Evolutionary conservation across 331 rosid species (phyloP), one percentile per base, ranked within the genome.

Genomic region (Rosa hybrid): DNA sequence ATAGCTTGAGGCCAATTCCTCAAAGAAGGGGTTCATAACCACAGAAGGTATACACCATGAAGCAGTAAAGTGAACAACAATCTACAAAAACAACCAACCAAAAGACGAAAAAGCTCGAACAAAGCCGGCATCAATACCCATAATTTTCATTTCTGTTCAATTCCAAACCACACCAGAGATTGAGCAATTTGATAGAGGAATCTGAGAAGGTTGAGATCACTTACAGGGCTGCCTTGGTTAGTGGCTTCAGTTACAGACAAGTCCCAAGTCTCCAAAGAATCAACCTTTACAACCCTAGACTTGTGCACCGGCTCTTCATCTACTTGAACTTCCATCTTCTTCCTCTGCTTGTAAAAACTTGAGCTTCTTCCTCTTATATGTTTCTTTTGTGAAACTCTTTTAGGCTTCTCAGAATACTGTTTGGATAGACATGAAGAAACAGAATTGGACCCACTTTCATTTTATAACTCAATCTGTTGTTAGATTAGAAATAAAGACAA

Each of bases 21-120:
- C 93, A 79, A 93, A 88, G 69, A 85, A 42, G 1, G 98, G 87
- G 79, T 60, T 84, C 99, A 96, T 96, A 77, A 89, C 96, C 81
- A 96, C 96, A 27, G 98, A 96, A 78, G 98, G 99, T 87, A 96
- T 88, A 85, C 99, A 96, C 98, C 99, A 96, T 46, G 96, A 87
- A 78, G 98, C 97, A 83, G 90, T 86, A 85, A 96, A 96, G 81
- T 96, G 99, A 49, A 84, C 94, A 75, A 88, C 89, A 88, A 96
- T 62, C 99, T 95, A 80, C 57, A 48, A 82, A 80, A 75, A 85
- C 13, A 51, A 17, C 62, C 82, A 80, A 84, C 49, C 76, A 50
- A 72, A 53, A 1, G 69, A 67, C 34, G 21, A 77, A 44, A 4
- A 44, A 53, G 10, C 69, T 4, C 42, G 8, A 2, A 10, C 5